Percentiles rank a stretch among this genome's conserved stretches.
These are phyloP conservation scores for Capillidium heterosporum DNA, from an alignment of 371 early-diverging fungal genomes.

Conservation along the genomic window DNA sequence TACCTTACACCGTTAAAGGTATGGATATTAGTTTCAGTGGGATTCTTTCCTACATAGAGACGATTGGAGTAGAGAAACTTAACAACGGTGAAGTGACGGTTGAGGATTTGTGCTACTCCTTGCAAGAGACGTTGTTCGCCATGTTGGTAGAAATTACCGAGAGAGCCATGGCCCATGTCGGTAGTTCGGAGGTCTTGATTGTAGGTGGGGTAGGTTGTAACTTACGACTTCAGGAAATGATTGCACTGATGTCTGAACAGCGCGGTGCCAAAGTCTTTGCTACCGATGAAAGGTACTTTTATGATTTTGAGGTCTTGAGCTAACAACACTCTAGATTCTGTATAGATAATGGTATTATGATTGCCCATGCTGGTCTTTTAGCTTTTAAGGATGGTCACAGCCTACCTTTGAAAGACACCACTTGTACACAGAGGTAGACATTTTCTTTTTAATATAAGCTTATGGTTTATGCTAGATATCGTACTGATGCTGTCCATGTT, in stretches of 20 bases:
- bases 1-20: constrained; percentile 98
- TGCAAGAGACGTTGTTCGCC: constrained; percentile 98
- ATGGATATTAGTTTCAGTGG: constrained; percentile 99
- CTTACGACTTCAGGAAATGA: constrained; percentile 94
- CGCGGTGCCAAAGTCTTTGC: constrained; percentile 84
- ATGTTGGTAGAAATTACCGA: constrained; percentile 99
- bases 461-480: constrained; percentile 22
- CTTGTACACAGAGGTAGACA: constrained; percentile 75
- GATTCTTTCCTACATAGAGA: constrained; percentile 78
- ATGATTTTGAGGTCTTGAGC: background rate
- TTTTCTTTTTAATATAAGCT: background rate
- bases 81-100: constrained; percentile 38
- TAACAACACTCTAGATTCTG: constrained; percentile 46
- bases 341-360: constrained; percentile 99
- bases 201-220: constrained; percentile 99
- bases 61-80: constrained; percentile 42
- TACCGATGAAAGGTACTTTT: constrained; percentile 79
- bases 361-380: constrained; percentile 92
- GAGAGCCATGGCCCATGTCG: constrained; percentile 98
- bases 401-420: constrained; percentile 66
- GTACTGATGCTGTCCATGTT: constrained; percentile 84
- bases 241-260: constrained; percentile 87
- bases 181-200: constrained; percentile 81
- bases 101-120: constrained; percentile 91
- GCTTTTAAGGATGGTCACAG: constrained; percentile 51